A percentile compares a stretch with the other conserved stretches of the same genome.
These are phyloP conservation scores for Melanogaster broomeanus DNA, from an alignment of 768 basidiomycete species.

Conservation along the genomic window DNA sequence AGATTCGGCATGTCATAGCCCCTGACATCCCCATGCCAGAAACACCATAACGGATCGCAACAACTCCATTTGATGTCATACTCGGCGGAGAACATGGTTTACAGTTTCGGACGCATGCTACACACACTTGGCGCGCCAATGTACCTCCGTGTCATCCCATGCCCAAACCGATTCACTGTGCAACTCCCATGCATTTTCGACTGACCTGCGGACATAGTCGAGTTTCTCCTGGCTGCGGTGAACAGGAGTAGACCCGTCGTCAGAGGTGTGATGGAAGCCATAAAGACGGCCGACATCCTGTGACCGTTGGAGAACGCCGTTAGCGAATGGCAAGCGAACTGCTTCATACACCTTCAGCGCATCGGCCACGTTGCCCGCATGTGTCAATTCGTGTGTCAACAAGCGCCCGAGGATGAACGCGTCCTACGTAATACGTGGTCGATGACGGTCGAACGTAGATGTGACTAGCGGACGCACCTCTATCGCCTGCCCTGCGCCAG, in stretches of 20 bases:
- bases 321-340: slow-evolving; percentile 32
- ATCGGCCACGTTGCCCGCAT: slow-evolving; percentile 18
- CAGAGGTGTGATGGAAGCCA: slow-evolving; percentile 9
- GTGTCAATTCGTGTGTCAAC: slow-evolving; percentile 24
- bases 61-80: no score
- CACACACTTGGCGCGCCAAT: slow-evolving; percentile 4
- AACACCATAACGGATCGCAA: no score
- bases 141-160: slow-evolving; percentile 13
- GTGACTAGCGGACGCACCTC: slow-evolving; percentile 34
- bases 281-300: slow-evolving; percentile 22
- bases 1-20: no score
- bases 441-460: neutral
- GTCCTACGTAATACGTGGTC: slow-evolving; percentile 18
- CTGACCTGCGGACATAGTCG: slow-evolving; percentile 4
- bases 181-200: slow-evolving; percentile 20
- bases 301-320: slow-evolving; percentile 20
- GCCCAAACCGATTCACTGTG: slow-evolving; percentile 7
- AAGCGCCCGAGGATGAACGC: slow-evolving; percentile 32
- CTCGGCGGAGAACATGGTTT: no score
- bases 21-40: no score
- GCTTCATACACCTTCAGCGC: slow-evolving; percentile 35
- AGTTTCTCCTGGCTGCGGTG: slow-evolving; percentile 9
- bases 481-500: slow-evolving; percentile 53
- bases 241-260: slow-evolving; percentile 1
- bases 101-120: neutral